A percentile compares a stretch with the other conserved stretches of the same genome.
Conservation (phyloP, 2,329 filamentous ascomycete genomes). For the Aspergillus fijiensis region DNA sequence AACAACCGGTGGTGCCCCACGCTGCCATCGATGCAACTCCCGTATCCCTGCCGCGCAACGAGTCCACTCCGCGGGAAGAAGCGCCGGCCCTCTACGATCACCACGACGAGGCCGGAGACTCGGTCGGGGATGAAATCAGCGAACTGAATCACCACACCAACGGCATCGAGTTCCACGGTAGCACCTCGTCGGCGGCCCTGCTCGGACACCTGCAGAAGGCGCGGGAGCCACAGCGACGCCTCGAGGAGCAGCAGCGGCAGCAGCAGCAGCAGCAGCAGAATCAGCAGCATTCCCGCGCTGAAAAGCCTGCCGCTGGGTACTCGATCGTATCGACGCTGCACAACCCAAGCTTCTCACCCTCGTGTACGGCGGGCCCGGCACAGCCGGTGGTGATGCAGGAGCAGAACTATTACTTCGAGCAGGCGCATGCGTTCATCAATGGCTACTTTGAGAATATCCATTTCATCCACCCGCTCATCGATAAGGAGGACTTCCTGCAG, state of each 20-base stretch:
- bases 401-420: constrained; percentile 44
- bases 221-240: constrained; percentile 23
- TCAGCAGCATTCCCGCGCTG: constrained; percentile 1
- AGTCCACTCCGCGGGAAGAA: constrained; percentile 20
- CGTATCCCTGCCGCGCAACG: constrained; percentile 24
- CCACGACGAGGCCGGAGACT: constrained; percentile 27
- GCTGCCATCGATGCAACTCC: constrained; percentile 23
- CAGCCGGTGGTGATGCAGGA: constrained; percentile 24
- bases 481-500: constrained; percentile 46
- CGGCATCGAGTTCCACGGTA: constrained; percentile 51
- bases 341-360: constrained; percentile 46
- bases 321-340: constrained; percentile 49
- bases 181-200: constrained; percentile 48
- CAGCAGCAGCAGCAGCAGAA: constrained; percentile 3
- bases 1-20: constrained; percentile 4
- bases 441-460: constrained; percentile 52
- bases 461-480: constrained; percentile 50
- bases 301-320: constrained; percentile 24
- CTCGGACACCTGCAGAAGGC: constrained; percentile 44
- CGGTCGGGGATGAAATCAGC: constrained; percentile 40
- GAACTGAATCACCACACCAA: constrained; percentile 49
- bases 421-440: constrained; percentile 49
- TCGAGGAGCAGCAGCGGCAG: constrained; percentile 12
- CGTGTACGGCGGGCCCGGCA: constrained; percentile 21
- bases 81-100: constrained; percentile 16